Evolutionary conservation across 441 rosid species (phyloP).

Genomic region (Metrosideros polymorpha): DNA sequence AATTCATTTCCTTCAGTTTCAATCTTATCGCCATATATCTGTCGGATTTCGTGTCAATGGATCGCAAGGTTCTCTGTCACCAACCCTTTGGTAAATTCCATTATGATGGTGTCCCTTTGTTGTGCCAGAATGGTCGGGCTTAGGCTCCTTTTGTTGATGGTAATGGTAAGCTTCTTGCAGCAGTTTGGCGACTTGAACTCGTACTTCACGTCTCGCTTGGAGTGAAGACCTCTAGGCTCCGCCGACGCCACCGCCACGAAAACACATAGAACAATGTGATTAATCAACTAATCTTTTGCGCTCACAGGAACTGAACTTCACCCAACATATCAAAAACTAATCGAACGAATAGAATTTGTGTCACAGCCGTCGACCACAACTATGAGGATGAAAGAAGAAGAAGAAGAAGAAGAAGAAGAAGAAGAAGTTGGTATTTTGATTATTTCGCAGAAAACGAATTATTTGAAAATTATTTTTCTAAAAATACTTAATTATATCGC

Average conservation of each 20-base stretch:
- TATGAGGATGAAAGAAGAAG: background rate
- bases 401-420: background rate
- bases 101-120: conserved; percentile 56
- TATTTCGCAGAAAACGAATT: background rate
- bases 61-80: no score
- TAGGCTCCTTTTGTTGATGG: conserved; percentile 42
- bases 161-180: conserved; percentile 29
- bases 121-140: conserved; percentile 53
- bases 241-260: background rate
- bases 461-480: background rate
- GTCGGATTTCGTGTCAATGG: no score
- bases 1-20: no score
- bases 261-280: background rate
- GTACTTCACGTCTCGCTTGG: conserved; percentile 61
- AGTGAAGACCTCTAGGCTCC: conserved; percentile 31
- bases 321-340: background rate
- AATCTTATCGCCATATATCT: no score
- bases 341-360: background rate
- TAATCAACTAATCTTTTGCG: background rate
- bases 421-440: background rate
- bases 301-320: background rate
- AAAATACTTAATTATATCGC: background rate
- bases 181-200: conserved; percentile 56
- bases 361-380: background rate
- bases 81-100: conserved; percentile 49